phyloP scores from a whole-genome alignment of 2,329 filamentous ascomycete genomes.

The Pseudophaeomoniella oleicola region DNA sequence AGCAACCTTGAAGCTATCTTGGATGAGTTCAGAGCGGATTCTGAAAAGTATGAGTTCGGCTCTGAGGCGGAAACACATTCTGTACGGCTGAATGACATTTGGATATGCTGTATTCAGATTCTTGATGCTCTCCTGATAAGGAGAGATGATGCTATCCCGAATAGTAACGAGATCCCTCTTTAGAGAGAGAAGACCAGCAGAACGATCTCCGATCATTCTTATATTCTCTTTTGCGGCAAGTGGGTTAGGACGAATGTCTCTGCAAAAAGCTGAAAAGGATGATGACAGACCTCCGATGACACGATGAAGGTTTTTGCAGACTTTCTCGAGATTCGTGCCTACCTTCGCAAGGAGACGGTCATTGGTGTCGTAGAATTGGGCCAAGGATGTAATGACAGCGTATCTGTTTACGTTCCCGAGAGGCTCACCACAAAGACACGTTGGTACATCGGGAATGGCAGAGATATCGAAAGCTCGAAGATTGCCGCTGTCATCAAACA shows the following conservation, averaged over 20 bases:
- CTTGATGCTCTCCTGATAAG: slow-evolving; percentile 8
- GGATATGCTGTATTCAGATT: slow-evolving; percentile 7
- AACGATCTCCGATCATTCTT: slow-evolving; percentile 9
- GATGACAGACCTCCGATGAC: slow-evolving; percentile 6
- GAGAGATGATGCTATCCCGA: slow-evolving; percentile 9
- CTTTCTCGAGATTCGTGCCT: slow-evolving; percentile 8
- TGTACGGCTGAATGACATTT: slow-evolving; percentile 12
- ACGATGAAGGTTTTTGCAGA: slow-evolving; percentile 8
- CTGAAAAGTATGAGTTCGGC: slow-evolving; percentile 12
- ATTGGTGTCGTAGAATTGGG: slow-evolving; percentile 5
- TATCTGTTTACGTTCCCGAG: slow-evolving; percentile 9
- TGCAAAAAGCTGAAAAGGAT: slow-evolving; percentile 8
- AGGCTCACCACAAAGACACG: slow-evolving; percentile 9
- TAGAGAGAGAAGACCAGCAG: slow-evolving; percentile 9
- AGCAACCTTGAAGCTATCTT: slow-evolving; percentile 10
- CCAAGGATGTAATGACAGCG: slow-evolving; percentile 6
- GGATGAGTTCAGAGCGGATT: slow-evolving; percentile 8
- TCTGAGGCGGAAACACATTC: slow-evolving; percentile 11
- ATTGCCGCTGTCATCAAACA: slow-evolving; percentile 1
- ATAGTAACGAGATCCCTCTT: slow-evolving; percentile 8
- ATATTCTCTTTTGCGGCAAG: slow-evolving; percentile 11
- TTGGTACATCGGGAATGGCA: slow-evolving; percentile 3
- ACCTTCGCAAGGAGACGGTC: slow-evolving; percentile 12
- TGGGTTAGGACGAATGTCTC: slow-evolving; percentile 12
- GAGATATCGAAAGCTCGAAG: slow-evolving; percentile 1